Conservation (phyloP, 441 rosid species). For the Bruguiera hainesii region DNA sequence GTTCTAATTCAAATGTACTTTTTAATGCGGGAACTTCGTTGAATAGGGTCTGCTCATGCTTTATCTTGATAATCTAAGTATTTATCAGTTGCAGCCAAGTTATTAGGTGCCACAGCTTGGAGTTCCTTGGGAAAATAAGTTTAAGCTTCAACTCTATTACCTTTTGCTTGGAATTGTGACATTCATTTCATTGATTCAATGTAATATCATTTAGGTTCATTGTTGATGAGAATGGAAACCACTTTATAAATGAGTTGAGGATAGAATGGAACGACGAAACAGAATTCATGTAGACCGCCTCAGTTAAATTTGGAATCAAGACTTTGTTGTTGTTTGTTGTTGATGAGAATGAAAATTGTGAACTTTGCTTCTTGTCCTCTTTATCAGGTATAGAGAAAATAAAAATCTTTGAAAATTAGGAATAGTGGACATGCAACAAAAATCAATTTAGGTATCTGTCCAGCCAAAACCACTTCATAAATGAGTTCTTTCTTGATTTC, state of each 20-base stretch:
- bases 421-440: not conserved
- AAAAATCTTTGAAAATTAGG: not conserved
- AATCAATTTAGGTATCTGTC: not conserved
- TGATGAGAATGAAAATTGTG: slow-evolving; percentile 1
- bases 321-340: no score
- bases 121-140: no score
- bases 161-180: not conserved
- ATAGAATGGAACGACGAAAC: no score
- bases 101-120: no score
- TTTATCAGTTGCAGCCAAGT: not conserved
- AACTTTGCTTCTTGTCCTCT: not conserved
- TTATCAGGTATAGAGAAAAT: slow-evolving; percentile 3
- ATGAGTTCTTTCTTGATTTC: no score
- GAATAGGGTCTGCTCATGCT: no score
- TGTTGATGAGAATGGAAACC: not conserved
- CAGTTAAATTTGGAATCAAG: no score
- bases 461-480: not conserved
- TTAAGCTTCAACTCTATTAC: not conserved
- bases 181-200: no score
- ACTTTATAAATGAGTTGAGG: no score
- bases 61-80: not conserved
- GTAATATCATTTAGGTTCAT: not conserved
- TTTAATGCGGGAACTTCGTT: no score
- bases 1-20: no score
- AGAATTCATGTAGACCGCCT: no score